phyloP scores from a whole-genome alignment of 192 early-diverging fungal species.

The Mortierella antarctica region DNA sequence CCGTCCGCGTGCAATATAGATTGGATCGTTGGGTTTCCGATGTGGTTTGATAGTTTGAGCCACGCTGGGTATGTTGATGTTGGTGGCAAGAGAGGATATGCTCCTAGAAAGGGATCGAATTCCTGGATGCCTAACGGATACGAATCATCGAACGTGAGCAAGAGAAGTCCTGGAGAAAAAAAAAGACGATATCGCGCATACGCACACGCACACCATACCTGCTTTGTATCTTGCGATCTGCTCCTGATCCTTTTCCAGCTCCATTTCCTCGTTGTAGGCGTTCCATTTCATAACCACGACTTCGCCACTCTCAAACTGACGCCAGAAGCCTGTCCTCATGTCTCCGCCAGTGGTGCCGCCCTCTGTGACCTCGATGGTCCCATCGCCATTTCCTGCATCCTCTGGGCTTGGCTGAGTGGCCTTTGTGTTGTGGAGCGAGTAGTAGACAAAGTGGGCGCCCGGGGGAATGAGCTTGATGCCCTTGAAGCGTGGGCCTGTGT shows the following conservation, averaged over 20 bases:
- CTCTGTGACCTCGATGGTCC: constrained; percentile 27
- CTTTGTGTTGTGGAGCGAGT: constrained; percentile 64
- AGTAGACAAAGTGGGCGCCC: constrained; percentile 94
- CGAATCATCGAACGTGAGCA: not conserved
- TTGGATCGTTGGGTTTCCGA: constrained; percentile 54
- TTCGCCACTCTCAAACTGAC: constrained; percentile 58
- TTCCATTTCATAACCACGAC: constrained; percentile 88
- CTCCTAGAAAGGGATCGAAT: constrained; percentile 83
- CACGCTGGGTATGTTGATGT: constrained; percentile 76
- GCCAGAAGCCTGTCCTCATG: constrained; percentile 25
- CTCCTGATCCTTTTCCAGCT: constrained; percentile 64
- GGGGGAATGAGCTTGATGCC: constrained; percentile 95
- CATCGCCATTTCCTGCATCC: not conserved
- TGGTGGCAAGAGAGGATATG: constrained; percentile 81
- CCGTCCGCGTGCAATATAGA: constrained; percentile 18
- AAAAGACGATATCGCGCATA: not conserved
- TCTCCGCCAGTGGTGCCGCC: constrained; percentile 31
- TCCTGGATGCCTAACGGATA: constrained; percentile 72
- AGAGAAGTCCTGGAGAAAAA: constrained; percentile 11
- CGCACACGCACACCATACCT: constrained; percentile 59
- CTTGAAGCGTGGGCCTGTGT: constrained; percentile 89
- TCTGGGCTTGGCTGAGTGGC: constrained; percentile 28
- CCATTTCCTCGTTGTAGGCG: constrained; percentile 72
- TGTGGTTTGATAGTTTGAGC: constrained; percentile 78
- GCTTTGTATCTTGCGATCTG: constrained; percentile 69